Percentiles rank a stretch among this genome's conserved stretches.
phyloP scores from a whole-genome alignment of 306 rosid genomes.

The Quercus ilex region DNA sequence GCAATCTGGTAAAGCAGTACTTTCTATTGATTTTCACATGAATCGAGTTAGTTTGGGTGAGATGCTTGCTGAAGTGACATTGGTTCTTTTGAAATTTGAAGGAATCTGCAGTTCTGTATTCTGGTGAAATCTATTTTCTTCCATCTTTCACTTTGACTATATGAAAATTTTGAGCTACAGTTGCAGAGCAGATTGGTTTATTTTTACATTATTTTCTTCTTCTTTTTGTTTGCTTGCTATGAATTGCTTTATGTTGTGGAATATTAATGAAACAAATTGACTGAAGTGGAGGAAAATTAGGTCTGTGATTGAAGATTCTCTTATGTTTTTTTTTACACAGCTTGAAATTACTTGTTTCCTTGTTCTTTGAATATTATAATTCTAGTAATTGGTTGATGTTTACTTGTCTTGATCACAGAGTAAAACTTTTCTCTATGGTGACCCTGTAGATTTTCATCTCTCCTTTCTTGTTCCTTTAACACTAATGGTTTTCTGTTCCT shows the following conservation, averaged over 20 bases:
- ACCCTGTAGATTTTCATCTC: neutral
- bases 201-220: neutral
- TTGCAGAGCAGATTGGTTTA: neutral
- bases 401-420: neutral
- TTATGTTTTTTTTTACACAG: neutral
- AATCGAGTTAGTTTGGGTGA: neutral
- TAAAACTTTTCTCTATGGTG: neutral
- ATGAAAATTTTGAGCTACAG: neutral
- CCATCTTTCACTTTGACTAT: neutral
- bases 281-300: neutral
- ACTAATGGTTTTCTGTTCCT: constrained; percentile 7
- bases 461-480: neutral
- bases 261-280: neutral
- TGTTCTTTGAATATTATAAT: neutral
- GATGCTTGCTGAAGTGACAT: neutral
- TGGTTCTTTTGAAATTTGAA: neutral
- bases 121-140: neutral
- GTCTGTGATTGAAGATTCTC: neutral
- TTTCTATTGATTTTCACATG: neutral
- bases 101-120: neutral
- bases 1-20: neutral
- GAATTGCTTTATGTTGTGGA: neutral
- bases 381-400: neutral
- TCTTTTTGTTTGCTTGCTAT: neutral
- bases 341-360: neutral